Evolutionary conservation across 164 flowering plant genomes (phyloP).

Genomic region (Liriodendron chinense): DNA sequence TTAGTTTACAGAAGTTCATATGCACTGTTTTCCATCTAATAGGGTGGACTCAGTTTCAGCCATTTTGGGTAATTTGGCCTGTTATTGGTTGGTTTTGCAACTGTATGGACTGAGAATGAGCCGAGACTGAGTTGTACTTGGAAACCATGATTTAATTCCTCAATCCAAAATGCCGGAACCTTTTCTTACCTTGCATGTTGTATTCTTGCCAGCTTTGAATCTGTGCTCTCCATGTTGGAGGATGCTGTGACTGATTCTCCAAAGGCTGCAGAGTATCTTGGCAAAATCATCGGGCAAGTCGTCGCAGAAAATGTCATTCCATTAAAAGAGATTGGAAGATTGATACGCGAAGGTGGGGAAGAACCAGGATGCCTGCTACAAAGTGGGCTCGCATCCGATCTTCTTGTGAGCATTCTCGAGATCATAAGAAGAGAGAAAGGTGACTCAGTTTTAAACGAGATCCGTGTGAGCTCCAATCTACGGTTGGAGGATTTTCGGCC

Average conservation of each 20-base stretch:
- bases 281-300: slow-evolving; percentile 50
- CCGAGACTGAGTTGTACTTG: background rate
- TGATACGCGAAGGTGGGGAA: slow-evolving; percentile 58
- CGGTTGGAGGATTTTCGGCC: slow-evolving; percentile 51
- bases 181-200: background rate
- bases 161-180: background rate
- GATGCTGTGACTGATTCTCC: slow-evolving; percentile 84
- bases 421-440: slow-evolving; percentile 48
- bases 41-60: background rate
- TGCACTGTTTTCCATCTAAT: no score
- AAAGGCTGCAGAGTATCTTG: slow-evolving; percentile 70
- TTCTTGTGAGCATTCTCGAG: slow-evolving; percentile 52
- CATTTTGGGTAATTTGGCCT: background rate
- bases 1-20: background rate
- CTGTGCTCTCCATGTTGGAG: slow-evolving; percentile 55
- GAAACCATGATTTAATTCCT: background rate
- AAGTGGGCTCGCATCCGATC: slow-evolving; percentile 59
- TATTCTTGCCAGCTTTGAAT: slow-evolving; percentile 31
- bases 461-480: slow-evolving; percentile 35
- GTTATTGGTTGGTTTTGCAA: background rate
- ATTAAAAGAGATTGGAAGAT: slow-evolving; percentile 40
- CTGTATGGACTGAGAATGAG: no score
- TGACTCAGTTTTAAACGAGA: slow-evolving; percentile 38
- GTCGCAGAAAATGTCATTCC: slow-evolving; percentile 53
- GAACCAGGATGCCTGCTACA: slow-evolving; percentile 49